These are phyloP conservation scores for Annulohypoxylon maeteangense DNA, from an alignment of 495 filamentous ascomycete species.

Conservation along the genomic window DNA sequence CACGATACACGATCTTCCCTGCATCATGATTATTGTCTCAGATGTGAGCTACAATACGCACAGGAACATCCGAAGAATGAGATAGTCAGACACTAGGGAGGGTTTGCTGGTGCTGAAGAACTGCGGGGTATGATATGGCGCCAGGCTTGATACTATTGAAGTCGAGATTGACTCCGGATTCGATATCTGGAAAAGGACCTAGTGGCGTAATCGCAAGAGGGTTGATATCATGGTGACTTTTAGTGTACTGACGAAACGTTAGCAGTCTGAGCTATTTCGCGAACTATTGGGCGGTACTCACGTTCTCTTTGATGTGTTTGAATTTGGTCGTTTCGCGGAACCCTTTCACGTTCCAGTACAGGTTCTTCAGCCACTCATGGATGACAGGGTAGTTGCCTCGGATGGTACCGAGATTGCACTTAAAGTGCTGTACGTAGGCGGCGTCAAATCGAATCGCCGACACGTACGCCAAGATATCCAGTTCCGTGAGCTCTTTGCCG, in stretches of 20 bases:
- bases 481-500: constrained; percentile 72
- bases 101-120: constrained; percentile 31
- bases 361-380: constrained; percentile 72
- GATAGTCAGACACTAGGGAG: constrained; percentile 20
- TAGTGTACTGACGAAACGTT: constrained; percentile 55
- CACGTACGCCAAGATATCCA: constrained; percentile 69
- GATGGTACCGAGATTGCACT: constrained; percentile 77
- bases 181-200: constrained; percentile 72
- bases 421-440: constrained; percentile 74
- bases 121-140: constrained; percentile 23
- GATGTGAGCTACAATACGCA: no score
- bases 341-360: constrained; percentile 77
- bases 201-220: constrained; percentile 71
- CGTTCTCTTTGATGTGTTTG: constrained; percentile 66
- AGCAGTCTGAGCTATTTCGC: neutral
- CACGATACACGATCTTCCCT: neutral
- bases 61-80: neutral
- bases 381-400: constrained; percentile 74
- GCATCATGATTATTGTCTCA: neutral
- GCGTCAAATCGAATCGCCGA: constrained; percentile 76
- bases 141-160: constrained; percentile 28
- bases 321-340: constrained; percentile 79
- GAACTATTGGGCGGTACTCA: neutral
- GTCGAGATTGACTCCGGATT: constrained; percentile 42
- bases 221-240: constrained; percentile 67